phyloP scores from a whole-genome alignment of 108 stramenopile genomes.

The Pseudonitzschia multiseries region DNA sequence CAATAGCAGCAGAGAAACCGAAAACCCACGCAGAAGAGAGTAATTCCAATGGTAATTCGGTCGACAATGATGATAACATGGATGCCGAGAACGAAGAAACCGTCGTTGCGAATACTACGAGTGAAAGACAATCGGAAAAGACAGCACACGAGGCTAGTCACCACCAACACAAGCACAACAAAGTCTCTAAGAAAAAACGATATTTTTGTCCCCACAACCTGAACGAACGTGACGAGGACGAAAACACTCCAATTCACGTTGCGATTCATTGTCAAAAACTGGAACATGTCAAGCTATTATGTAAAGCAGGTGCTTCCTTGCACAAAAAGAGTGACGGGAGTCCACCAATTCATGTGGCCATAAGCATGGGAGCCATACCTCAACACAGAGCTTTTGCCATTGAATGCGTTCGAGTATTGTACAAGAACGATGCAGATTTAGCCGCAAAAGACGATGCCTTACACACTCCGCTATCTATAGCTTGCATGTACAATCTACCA shows the following conservation, averaged over 20 bases:
- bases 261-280: constrained; percentile 82
- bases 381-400: constrained; percentile 71
- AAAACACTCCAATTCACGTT: constrained; percentile 88
- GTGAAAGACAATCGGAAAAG: constrained; percentile 1
- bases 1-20: neutral
- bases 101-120: neutral
- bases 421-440: constrained; percentile 69
- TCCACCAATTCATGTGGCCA: constrained; percentile 77
- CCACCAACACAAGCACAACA: constrained; percentile 14
- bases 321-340: constrained; percentile 83
- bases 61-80: constrained; percentile 6
- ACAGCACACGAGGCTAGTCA: neutral
- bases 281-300: constrained; percentile 73
- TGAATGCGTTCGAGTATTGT: constrained; percentile 62
- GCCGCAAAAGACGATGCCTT: constrained; percentile 78
- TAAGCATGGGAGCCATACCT: constrained; percentile 74
- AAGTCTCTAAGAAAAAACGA: constrained; percentile 23
- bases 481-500: constrained; percentile 69
- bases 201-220: constrained; percentile 81
- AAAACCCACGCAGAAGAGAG: neutral
- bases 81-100: constrained; percentile 22
- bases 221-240: constrained; percentile 85
- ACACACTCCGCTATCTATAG: constrained; percentile 83
- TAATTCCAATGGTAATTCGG: neutral
- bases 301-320: constrained; percentile 71